phyloP scores from a whole-genome alignment of 139 green algal species.

The Chlorella sorokiniana region DNA sequence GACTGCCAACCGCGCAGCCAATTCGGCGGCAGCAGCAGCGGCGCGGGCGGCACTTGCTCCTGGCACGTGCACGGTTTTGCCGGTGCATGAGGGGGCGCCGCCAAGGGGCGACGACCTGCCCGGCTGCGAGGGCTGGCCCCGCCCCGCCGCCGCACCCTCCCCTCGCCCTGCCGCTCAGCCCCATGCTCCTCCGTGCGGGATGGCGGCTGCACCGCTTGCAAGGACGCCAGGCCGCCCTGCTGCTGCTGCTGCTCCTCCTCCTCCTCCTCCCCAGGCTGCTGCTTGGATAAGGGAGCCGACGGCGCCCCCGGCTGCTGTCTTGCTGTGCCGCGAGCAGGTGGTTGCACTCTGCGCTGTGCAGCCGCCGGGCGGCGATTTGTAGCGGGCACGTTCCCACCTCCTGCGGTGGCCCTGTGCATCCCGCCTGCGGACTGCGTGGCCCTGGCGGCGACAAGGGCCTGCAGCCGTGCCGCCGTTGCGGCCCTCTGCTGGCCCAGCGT shows the following conservation, averaged over 20 bases:
- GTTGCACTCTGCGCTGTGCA: background rate
- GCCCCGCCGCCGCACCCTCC: too few relatives aligned
- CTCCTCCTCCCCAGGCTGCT: background rate
- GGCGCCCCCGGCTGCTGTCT: too few relatives aligned
- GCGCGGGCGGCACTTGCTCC: background rate
- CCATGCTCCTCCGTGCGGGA: background rate
- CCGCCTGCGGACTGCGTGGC: background rate
- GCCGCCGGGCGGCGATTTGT: background rate
- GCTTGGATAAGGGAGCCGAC: too few relatives aligned
- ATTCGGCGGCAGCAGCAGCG: background rate
- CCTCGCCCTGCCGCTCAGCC: background rate
- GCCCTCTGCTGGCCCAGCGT: background rate
- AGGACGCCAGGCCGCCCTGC: background rate
- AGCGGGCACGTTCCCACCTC: too few relatives aligned
- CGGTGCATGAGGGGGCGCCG: too few relatives aligned
- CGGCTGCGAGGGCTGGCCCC: too few relatives aligned
- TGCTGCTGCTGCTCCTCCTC: background rate
- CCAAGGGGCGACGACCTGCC: too few relatives aligned
- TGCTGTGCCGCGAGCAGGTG: too few relatives aligned
- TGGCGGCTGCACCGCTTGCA: background rate
- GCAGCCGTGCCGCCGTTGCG: conserved; percentile 11
- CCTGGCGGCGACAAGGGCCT: background rate
- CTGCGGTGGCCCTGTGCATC: background rate
- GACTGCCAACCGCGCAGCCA: too few relatives aligned
- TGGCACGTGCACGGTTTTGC: background rate